Evolutionary conservation across 2,329 filamentous ascomycete species (phyloP).

Genomic region (Hymenoscyphus infarciens): DNA sequence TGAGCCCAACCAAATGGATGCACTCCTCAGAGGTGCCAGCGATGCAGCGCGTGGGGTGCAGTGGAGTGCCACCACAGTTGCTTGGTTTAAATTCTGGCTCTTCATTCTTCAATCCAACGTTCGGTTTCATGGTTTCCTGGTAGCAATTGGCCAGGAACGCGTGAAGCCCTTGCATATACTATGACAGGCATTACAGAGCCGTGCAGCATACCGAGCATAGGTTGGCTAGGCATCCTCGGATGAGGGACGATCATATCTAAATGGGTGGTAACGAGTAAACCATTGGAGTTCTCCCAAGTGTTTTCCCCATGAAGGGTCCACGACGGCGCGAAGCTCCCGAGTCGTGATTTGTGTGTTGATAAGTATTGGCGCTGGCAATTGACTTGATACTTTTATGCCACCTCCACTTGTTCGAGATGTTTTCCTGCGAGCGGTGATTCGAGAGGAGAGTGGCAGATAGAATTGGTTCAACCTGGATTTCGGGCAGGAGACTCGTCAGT

Average conservation of each 20-base stretch:
- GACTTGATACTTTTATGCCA: neutral
- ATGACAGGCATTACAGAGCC: neutral
- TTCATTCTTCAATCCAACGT: neutral
- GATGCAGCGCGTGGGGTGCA: neutral
- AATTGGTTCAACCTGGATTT: neutral
- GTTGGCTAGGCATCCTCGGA: neutral
- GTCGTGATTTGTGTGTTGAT: conserved; percentile 3
- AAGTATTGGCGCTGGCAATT: neutral
- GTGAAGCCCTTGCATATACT: conserved; percentile 4
- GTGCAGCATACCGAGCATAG: neutral
- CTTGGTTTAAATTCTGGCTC: neutral
- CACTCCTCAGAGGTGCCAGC: conserved; percentile 7
- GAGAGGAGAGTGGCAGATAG: neutral
- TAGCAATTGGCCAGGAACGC: neutral
- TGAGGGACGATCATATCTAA: conserved; percentile 6
- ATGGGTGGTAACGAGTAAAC: neutral
- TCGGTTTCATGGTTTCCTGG: neutral
- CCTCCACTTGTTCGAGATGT: neutral
- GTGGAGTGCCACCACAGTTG: neutral
- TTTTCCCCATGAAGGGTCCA: conserved; percentile 1
- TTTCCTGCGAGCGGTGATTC: neutral
- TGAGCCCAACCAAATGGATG: conserved; percentile 1
- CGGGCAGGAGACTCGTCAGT: conserved; percentile 1
- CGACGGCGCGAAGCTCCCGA: conserved; percentile 1
- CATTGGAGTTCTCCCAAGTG: neutral